Evolutionary conservation across 805 yeast genomes (phyloP), one percentile per base, ranked within the genome.

Genomic region (Pichia californica): DNA sequence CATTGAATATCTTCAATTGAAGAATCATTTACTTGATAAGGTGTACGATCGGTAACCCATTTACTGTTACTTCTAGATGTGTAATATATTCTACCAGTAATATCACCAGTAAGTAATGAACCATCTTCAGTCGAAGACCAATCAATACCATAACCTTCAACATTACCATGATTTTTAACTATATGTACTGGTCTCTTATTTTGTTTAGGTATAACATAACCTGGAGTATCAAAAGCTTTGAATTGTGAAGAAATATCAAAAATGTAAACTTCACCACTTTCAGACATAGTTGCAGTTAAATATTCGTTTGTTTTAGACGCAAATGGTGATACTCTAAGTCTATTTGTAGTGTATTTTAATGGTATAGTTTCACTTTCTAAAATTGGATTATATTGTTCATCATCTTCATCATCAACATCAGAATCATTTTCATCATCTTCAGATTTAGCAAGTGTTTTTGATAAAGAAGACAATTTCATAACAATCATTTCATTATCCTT

Each of bases 1-100:
- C 98, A 93, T 65, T 93, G 98, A 46, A 93, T 77, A 60, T 93
- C 99, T 67, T 93, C 99, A 46, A 93, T 83, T n/a, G 93, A 84
- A 31, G 84, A 70, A 44, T 79, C 74, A 20, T 76, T 72, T 49
- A 83, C 81, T 46, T 68, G 71, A 64, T 79, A 93, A 27, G 97
- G 86, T 10, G 81, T 77, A 55, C 80, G 79, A 55, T 91, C 97
- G 3, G 98, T 88, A 36, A 71, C 69, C 96, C 97, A 93, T 50
- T 72, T 76, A 27, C 83, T 73, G 5, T 84, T 73, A 35, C 86
- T 84, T 61, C 95, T 77, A 41, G 77, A 72, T 7, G 98, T 88
- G 43, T 82, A 68, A 63, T 75, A 84, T 32, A 91, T 76, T 57
- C 91, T 73, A 40, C 99, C 99, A 18, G 83, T 68, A 51, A 86